Base-by-base conservation (phyloP, 768 basidiomycete genomes). In the Candolleomyces efflorescens region DNA sequence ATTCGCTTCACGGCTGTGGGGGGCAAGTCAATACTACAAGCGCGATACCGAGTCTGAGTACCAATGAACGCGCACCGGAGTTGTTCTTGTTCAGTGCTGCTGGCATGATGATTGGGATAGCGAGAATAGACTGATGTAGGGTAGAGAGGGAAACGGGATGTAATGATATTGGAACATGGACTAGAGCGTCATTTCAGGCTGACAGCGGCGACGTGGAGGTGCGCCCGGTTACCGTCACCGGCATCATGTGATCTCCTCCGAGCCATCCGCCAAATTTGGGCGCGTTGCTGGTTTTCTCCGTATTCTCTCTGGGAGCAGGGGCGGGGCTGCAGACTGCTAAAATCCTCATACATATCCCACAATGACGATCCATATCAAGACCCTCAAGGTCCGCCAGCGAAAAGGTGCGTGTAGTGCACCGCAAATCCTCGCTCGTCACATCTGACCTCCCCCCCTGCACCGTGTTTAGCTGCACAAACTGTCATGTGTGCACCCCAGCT, bases 1-100 rank as follows among this genome's bases (percentile, higher is more conserved):
- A 98, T 97, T 37, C 96, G 86, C 75, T 98, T 98, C 53, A 97
- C 92, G 55, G 94, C 94, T 90, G 50, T 12, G 51, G 3, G 41
- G 41, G 54, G 18, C 47, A n/a, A 47, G 43, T 39, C 27, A 60
- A 50, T 51, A 36, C 43, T 38, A 10, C 9, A 15, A 32, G 24
- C 55, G 18, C 52, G 53, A 23, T 45, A 38, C 24, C 22, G 12
- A 22, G 23, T 26, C 38, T 22, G 46, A 45, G 36, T 48, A 13
- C 47, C 18, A 37, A 51, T 38, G 10, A 68, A 32, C 17, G 41
- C 81, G 46, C 37, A 91, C 92, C 92, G 37, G 92, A 86, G 68
- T 93, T 94, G 75, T 94, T 93, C 83, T 88, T 92, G 79, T 92
- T 93, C 63, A 92, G 77, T n/a, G 76, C 62, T 44, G 68, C 63